Conservation (phyloP, 768 basidiomycete genomes). For the Calocybe gangraenosa region DNA sequence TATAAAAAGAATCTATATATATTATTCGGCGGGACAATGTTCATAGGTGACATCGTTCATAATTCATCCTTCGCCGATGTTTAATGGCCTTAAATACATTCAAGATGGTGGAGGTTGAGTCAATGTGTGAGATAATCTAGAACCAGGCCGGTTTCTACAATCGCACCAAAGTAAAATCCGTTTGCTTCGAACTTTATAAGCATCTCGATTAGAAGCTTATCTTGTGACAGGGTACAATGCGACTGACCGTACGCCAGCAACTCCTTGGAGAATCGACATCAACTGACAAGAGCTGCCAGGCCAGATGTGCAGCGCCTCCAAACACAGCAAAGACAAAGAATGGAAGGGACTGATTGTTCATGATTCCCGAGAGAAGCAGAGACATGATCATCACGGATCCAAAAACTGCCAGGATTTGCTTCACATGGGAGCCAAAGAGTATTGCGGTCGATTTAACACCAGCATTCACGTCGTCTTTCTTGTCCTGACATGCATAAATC, state of each 20-base stretch:
- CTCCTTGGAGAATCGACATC: constrained; percentile 10
- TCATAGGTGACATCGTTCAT: no score
- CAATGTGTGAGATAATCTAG: constrained; percentile 6
- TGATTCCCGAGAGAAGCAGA: constrained; percentile 21
- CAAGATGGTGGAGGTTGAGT: no score
- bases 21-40: no score
- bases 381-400: constrained; percentile 19
- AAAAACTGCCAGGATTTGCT: constrained; percentile 41
- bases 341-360: constrained; percentile 19
- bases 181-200: constrained; percentile 6
- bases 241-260: constrained; percentile 11
- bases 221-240: background rate
- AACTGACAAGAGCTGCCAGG: constrained; percentile 9
- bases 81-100: no score
- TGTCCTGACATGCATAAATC: constrained; percentile 60
- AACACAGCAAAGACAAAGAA: constrained; percentile 7
- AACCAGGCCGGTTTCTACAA: constrained; percentile 5
- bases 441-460: constrained; percentile 62
- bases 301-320: constrained; percentile 8
- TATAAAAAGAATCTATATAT: no score
- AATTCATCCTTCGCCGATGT: no score
- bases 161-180: constrained; percentile 9
- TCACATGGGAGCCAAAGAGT: constrained; percentile 45
- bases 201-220: background rate
- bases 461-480: constrained; percentile 50